These are phyloP conservation scores for Tetrapisispora iriomotensis DNA, from an alignment of 805 yeast genomes.

Conservation along the genomic window DNA sequence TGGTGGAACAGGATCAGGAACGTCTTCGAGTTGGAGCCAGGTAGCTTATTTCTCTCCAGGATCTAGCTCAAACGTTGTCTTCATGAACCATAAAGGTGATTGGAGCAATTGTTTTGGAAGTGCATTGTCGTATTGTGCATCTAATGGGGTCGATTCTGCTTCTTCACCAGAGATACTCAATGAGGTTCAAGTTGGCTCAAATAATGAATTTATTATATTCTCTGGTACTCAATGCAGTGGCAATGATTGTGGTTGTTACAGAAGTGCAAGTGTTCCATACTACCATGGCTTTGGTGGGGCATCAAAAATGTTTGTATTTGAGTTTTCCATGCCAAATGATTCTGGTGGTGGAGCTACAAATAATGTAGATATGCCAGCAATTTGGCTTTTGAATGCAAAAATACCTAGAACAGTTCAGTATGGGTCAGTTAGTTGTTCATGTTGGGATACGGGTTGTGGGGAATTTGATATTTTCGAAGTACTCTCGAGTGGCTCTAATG, in stretches of 20 bases:
- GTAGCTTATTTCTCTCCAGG: slow-evolving; percentile 67
- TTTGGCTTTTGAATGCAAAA: slow-evolving; percentile 91
- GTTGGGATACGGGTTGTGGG: slow-evolving; percentile 97
- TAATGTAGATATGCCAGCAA: slow-evolving; percentile 94
- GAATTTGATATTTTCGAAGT: slow-evolving; percentile 93
- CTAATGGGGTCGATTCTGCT: slow-evolving; percentile 70
- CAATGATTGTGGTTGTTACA: slow-evolving; percentile 71
- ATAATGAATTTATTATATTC: slow-evolving; percentile 75
- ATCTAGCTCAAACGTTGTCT: slow-evolving; percentile 56
- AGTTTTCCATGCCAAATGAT: slow-evolving; percentile 85
- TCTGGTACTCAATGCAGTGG: slow-evolving; percentile 51
- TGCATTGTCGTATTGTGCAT: slow-evolving; percentile 75
- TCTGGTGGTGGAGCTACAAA: slow-evolving; percentile 32
- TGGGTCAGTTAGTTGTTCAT: slow-evolving; percentile 75
- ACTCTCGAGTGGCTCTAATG: slow-evolving; percentile 60
- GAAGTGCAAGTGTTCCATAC: slow-evolving; percentile 74
- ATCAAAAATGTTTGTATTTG: slow-evolving; percentile 80
- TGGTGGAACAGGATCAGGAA: slow-evolving; percentile 20
- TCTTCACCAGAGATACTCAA: slow-evolving; percentile 55
- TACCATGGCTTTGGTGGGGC: slow-evolving; percentile 88
- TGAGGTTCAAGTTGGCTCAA: slow-evolving; percentile 59
- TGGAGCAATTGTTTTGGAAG: slow-evolving; percentile 84
- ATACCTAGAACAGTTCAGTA: slow-evolving; percentile 95
- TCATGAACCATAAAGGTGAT: slow-evolving; percentile 79
- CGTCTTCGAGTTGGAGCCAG: slow-evolving; percentile 53